Evolutionary conservation across 441 rosid species (phyloP), one percentile per base, ranked within the genome.

Genomic region (Erysimum cheiri): DNA sequence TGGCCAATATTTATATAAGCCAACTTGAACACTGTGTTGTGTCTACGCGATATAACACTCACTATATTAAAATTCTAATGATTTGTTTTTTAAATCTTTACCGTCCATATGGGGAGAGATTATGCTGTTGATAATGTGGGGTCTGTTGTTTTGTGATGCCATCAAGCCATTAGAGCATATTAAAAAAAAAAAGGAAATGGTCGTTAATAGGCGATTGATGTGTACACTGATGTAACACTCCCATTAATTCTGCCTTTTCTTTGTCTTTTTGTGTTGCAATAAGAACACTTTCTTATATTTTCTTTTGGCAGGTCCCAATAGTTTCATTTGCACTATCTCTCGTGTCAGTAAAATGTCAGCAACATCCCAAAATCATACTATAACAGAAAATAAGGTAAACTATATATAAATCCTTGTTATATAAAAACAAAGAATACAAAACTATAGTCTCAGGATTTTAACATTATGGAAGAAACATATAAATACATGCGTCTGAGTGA

Each of bases 141-240:
- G 74, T 71, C 82, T 71, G 24, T 78, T 73, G 72, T 84, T 81
- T 80, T 73, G 41, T 86, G 86, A 91, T 74, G 90, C 85, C 92
- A 70, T 64, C 79, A 75, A 90, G 69, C 93, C 96, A 84, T 77
- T 85, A 75, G 13, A 69, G 70, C 24, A 58, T 64, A 37, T 50
- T 8, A 19, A 19, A 19, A 77, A 69, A 26, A 17, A 33, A 14
- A 68, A 63, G 67, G 72, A 72, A 75, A 74, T 73, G 74, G 78
- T 78, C 71, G 49, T 61, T 50, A 84, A 82, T 87, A 70, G 56
- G 77, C 0, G 48, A 58, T 80, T 70, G 82, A 71, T n/a, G n/a
- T 69, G 81, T 76, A 77, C 35, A 67, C 76, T 82, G 76, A 72
- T 75, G 74, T 59, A 75, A 75, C 71, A 75, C 82, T 78, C 82